Conservation (phyloP, 2,329 filamentous ascomycete species). For the Teratosphaeria viscida region DNA sequence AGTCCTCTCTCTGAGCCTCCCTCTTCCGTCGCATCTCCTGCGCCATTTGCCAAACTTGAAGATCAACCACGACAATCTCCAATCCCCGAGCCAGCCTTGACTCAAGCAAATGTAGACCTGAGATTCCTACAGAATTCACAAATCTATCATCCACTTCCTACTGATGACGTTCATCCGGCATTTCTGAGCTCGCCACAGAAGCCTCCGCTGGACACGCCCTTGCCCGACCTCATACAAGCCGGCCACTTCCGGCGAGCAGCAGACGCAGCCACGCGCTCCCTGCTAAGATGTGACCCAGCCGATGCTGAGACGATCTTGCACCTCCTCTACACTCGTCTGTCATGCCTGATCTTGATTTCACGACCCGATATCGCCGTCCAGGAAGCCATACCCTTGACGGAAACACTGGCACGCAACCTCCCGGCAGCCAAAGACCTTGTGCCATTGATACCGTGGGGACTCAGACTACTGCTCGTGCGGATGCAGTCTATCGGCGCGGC, state of each 20-base stretch:
- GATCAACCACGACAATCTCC: conserved; percentile 1
- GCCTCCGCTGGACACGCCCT: conserved; percentile 51
- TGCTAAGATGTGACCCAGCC: conserved; percentile 37
- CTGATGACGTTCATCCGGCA: conserved; percentile 49
- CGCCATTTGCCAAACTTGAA: conserved; percentile 1
- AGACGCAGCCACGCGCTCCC: conserved; percentile 29
- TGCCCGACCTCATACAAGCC: conserved; percentile 55
- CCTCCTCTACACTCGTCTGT: conserved; percentile 69
- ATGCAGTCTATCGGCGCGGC: conserved; percentile 78
- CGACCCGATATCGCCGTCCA: conserved; percentile 47
- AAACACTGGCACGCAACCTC: conserved; percentile 36
- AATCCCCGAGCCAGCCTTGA: conserved; percentile 7
- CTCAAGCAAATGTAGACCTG: conserved; percentile 51
- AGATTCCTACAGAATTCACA: conserved; percentile 68
- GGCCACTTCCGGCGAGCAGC: conserved; percentile 64
- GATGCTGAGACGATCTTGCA: conserved; percentile 61
- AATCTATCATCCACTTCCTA: conserved; percentile 70
- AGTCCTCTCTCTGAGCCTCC: conserved; percentile 16
- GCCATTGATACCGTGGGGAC: conserved; percentile 74
- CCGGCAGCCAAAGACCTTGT: conserved; percentile 42
- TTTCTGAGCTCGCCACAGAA: conserved; percentile 61
- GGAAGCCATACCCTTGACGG: conserved; percentile 53
- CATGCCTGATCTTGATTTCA: conserved; percentile 70
- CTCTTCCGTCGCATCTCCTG: conserved; percentile 2
- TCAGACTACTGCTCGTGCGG: conserved; percentile 72